Evolutionary conservation across 2,329 filamentous ascomycete genomes (phyloP).

Genomic region (Epichloe gansuensis): DNA sequence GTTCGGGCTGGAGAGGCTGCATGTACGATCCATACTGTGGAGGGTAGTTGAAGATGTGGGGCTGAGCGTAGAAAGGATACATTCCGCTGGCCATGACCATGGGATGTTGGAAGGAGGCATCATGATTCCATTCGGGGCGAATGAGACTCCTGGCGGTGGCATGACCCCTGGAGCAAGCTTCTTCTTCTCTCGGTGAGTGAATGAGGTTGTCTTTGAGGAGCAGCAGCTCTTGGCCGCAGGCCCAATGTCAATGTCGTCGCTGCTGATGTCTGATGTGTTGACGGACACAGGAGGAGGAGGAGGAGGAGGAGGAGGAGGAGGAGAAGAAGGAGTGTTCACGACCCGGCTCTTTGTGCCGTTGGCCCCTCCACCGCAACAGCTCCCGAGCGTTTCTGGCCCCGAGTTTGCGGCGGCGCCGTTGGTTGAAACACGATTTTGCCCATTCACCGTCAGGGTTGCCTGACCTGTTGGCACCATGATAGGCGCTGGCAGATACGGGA

Average conservation of each 20-base stretch:
- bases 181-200: constrained; percentile 11
- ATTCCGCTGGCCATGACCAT: constrained; percentile 27
- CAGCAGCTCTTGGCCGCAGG: constrained; percentile 18
- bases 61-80: constrained; percentile 29
- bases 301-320: neutral
- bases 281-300: constrained; percentile 2
- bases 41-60: constrained; percentile 39
- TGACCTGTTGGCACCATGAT: constrained; percentile 11
- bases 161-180: constrained; percentile 9
- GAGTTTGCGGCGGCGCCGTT: constrained; percentile 10
- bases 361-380: constrained; percentile 14
- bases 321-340: neutral
- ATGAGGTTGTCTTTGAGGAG: constrained; percentile 11
- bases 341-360: constrained; percentile 1
- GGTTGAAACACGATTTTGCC: constrained; percentile 9
- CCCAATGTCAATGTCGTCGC: neutral
- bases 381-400: constrained; percentile 5
- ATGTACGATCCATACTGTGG: constrained; percentile 42
- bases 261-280: constrained; percentile 8
- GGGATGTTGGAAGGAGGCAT: constrained; percentile 23
- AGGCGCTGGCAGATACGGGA: constrained; percentile 18
- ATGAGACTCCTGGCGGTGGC: constrained; percentile 10
- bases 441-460: constrained; percentile 12
- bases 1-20: constrained; percentile 41
- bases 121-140: constrained; percentile 17